A percentile compares a stretch with the other conserved stretches of the same genome.
phyloP scores from a whole-genome alignment of 2,329 filamentous ascomycete species.

The Dactylellina drechsleri region DNA sequence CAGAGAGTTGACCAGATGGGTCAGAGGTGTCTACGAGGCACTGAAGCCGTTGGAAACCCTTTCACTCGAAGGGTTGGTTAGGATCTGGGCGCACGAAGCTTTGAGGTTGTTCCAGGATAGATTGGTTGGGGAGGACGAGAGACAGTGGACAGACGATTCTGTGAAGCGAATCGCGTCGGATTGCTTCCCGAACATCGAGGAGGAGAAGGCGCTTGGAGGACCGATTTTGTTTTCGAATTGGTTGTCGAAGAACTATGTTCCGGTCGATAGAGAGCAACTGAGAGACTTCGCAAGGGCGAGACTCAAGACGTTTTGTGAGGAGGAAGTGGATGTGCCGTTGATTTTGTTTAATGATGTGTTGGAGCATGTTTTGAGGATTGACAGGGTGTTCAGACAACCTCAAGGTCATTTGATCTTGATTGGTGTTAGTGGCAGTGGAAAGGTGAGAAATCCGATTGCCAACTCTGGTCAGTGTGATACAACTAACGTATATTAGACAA shows the following conservation, averaged over 20 bases:
- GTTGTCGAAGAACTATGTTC: constrained; percentile 98
- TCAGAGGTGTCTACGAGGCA: constrained; percentile 95
- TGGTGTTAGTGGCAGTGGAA: constrained; percentile 97
- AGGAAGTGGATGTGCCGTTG: constrained; percentile 97
- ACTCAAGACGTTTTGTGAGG: constrained; percentile 97
- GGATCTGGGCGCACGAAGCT: constrained; percentile 98
- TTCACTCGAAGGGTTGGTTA: constrained; percentile 87
- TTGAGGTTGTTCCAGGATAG: constrained; percentile 96
- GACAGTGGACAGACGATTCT: constrained; percentile 91
- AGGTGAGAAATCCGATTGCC: constrained; percentile 62
- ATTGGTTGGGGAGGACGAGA: constrained; percentile 91
- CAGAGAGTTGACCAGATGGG: constrained; percentile 97
- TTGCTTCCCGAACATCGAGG: constrained; percentile 94
- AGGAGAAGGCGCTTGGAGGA: constrained; percentile 84
- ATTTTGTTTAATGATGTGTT: constrained; percentile 99
- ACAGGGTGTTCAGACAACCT: constrained; percentile 97
- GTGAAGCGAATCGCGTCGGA: constrained; percentile 87
- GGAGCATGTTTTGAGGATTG: constrained; percentile 96
- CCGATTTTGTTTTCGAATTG: constrained; percentile 99
- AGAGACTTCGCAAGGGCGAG: constrained; percentile 97
- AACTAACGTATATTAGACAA: constrained; percentile 68
- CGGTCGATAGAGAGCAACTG: constrained; percentile 92
- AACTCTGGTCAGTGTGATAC: no score
- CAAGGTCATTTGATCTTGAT: constrained; percentile 98
- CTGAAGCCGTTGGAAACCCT: constrained; percentile 90